phyloP scores from a whole-genome alignment of 2,329 filamentous ascomycete species.

The Ceratocystis lukuohia region DNA sequence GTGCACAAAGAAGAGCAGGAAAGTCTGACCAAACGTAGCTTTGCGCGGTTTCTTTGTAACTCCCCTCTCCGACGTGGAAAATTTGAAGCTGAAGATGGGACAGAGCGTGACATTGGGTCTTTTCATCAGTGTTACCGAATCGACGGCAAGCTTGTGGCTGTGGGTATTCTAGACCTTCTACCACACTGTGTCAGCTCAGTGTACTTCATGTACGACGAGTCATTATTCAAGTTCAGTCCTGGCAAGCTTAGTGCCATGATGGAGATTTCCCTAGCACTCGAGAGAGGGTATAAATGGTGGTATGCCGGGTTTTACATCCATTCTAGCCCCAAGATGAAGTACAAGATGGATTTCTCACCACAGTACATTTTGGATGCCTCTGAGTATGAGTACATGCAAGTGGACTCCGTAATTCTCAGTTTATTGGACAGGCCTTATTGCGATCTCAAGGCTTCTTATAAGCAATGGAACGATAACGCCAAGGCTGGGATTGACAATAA shows the following conservation, averaged over 20 bases:
- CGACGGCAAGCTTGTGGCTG: slow-evolving; percentile 60
- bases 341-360: slow-evolving; percentile 68
- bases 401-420: slow-evolving; percentile 32
- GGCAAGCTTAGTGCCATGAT: slow-evolving; percentile 64
- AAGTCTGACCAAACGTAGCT: slow-evolving; percentile 32
- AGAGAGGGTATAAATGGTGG: slow-evolving; percentile 60
- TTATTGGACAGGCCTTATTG: slow-evolving; percentile 1
- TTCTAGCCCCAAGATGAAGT: slow-evolving; percentile 67
- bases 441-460: neutral
- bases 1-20: slow-evolving; percentile 55
- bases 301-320: slow-evolving; percentile 77
- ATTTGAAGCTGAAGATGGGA: slow-evolving; percentile 34
- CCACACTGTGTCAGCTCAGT: slow-evolving; percentile 68
- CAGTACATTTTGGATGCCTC: slow-evolving; percentile 62
- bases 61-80: slow-evolving; percentile 47
- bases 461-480: neutral
- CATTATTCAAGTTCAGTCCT: slow-evolving; percentile 53
- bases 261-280: slow-evolving; percentile 57
- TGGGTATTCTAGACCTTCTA: slow-evolving; percentile 64
- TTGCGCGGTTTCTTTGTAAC: slow-evolving; percentile 59
- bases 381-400: slow-evolving; percentile 45
- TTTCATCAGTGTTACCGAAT: slow-evolving; percentile 74
- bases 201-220: slow-evolving; percentile 71
- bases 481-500: slow-evolving; percentile 3
- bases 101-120: slow-evolving; percentile 48